phyloP scores from a whole-genome alignment of 768 basidiomycete species.

The Lentinula sp. region DNA sequence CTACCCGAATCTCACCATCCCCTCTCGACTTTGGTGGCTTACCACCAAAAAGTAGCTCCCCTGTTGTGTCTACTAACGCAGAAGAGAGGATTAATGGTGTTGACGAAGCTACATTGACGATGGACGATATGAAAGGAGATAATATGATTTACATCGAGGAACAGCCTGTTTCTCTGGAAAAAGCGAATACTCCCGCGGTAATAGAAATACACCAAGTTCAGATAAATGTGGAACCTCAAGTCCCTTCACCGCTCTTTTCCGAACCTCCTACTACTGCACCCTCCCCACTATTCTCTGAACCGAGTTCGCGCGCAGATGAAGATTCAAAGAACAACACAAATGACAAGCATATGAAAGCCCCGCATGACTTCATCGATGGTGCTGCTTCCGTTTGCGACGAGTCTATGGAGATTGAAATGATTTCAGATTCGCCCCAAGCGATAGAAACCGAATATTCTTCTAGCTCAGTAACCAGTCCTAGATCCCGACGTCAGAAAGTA shows the following conservation, averaged over 20 bases:
- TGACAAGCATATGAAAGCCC: too few relatives aligned
- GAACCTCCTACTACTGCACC: conserved; percentile 1
- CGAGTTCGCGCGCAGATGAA: not conserved
- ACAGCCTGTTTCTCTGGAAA: not conserved
- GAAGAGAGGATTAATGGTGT: not conserved
- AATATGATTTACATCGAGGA: not conserved
- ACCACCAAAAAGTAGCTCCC: not conserved
- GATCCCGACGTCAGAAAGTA: not conserved
- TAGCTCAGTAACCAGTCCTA: not conserved
- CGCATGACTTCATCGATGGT: too few relatives aligned
- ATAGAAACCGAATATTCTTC: not conserved
- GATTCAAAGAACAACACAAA: not conserved
- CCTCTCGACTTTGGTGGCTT: not conserved
- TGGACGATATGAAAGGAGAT: not conserved
- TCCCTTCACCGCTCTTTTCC: not conserved
- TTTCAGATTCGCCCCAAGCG: not conserved
- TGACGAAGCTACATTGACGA: not conserved
- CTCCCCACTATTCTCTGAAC: conserved; percentile 2
- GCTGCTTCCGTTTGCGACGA: not conserved
- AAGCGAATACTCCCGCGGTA: not conserved
- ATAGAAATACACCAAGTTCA: not conserved
- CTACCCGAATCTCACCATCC: not conserved
- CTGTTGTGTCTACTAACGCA: not conserved
- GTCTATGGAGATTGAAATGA: not conserved
- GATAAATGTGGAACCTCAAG: not conserved